These are phyloP conservation scores for Raddia guianensis DNA, from an alignment of 176 grass and related monocot genomes.

Conservation along the genomic window DNA sequence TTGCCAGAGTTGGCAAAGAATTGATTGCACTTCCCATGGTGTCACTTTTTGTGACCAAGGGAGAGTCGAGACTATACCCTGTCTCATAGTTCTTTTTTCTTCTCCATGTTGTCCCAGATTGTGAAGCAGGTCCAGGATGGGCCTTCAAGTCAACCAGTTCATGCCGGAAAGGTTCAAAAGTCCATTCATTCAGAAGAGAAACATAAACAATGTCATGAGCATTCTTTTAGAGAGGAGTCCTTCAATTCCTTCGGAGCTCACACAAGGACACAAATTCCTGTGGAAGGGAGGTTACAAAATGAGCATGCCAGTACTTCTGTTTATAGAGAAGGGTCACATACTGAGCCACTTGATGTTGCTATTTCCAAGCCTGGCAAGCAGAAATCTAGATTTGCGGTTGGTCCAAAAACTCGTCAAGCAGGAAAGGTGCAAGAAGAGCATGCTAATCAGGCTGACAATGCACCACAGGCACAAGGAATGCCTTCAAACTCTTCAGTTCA, in stretches of 20 bases:
- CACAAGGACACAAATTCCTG: constrained; percentile 20
- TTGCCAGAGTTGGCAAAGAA: constrained; percentile 12
- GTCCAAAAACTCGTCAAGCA: constrained; percentile 30
- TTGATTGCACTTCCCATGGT: background rate
- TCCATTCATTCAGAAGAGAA: constrained; percentile 17
- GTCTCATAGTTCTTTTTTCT: constrained; percentile 34
- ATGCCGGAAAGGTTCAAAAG: constrained; percentile 30
- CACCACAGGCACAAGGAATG: constrained; percentile 35
- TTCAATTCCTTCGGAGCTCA: constrained; percentile 43
- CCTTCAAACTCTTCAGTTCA: constrained; percentile 29
- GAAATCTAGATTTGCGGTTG: constrained; percentile 29
- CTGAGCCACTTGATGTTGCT: constrained; percentile 9
- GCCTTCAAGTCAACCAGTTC: constrained; percentile 38
- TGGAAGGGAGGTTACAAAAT: constrained; percentile 23
- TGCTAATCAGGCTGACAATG: constrained; percentile 14
- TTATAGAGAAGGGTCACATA: constrained; percentile 31
- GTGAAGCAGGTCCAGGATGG: constrained; percentile 30
- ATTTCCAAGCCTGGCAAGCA: constrained; percentile 29
- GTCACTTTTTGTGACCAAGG: constrained; percentile 34
- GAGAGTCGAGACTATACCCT: background rate
- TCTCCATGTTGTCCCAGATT: background rate
- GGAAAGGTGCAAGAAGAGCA: constrained; percentile 21
- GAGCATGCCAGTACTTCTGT: constrained; percentile 25
- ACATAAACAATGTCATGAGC: constrained; percentile 16
- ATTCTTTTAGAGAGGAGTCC: constrained; percentile 38